A percentile compares a stretch with the other conserved stretches of the same genome.
Conservation (phyloP, 805 yeast genomes). For the Yamadazyma sp. region DNA sequence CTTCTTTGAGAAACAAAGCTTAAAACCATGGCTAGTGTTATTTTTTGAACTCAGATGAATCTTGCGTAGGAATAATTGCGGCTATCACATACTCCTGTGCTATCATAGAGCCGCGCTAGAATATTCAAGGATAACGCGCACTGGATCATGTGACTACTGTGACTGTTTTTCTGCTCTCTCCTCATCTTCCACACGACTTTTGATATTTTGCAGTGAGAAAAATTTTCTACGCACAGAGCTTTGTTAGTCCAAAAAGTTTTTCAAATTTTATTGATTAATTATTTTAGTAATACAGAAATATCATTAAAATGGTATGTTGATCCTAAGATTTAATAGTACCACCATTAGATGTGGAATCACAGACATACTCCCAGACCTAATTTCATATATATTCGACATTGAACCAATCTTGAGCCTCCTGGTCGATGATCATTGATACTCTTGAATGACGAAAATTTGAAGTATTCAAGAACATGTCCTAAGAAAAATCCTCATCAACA, state of each 20-base stretch:
- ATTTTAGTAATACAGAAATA: conserved; percentile 16
- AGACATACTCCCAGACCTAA: too few relatives aligned
- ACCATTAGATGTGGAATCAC: not conserved
- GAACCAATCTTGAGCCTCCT: too few relatives aligned
- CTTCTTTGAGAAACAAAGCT: too few relatives aligned
- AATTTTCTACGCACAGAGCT: conserved; percentile 12
- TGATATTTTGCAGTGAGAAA: conserved; percentile 8
- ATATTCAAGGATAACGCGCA: conserved; percentile 1
- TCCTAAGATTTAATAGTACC: not conserved
- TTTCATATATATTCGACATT: too few relatives aligned
- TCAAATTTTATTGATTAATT: conserved; percentile 10
- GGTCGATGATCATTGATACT: too few relatives aligned
- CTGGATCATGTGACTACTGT: conserved; percentile 9
- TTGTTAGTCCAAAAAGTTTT: conserved; percentile 16
- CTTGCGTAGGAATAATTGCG: too few relatives aligned
- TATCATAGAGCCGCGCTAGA: not conserved
- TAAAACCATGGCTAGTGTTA: too few relatives aligned
- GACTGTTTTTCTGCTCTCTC: conserved; percentile 14
- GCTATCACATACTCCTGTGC: too few relatives aligned
- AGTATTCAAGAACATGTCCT: too few relatives aligned
- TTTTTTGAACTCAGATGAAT: too few relatives aligned
- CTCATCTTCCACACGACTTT: conserved; percentile 7
- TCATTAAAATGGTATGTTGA: conserved; percentile 21
- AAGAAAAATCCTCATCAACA: too few relatives aligned
- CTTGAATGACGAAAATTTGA: too few relatives aligned